Evolutionary conservation across 2,329 filamentous ascomycete genomes (phyloP).

Genomic region (Hymenoscyphus linearis): DNA sequence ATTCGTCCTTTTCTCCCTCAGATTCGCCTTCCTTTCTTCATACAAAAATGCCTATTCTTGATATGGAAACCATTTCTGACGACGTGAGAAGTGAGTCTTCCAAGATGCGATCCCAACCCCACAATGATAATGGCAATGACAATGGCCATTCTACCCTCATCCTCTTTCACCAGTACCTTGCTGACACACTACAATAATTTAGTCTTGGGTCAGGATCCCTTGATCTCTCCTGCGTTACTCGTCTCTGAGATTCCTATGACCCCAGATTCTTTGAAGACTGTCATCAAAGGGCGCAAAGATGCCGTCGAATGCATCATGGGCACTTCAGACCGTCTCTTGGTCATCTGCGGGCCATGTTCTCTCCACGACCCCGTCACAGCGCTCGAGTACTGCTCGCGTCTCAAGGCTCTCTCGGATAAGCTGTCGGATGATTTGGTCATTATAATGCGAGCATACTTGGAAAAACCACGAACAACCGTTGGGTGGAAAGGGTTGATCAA

Average conservation of each 20-base stretch:
- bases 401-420: slow-evolving; percentile 73
- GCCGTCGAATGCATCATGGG: slow-evolving; percentile 37
- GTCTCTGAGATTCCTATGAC: slow-evolving; percentile 77
- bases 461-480: slow-evolving; percentile 96
- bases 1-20: not conserved
- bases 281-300: slow-evolving; percentile 64
- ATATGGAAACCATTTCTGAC: slow-evolving; percentile 36
- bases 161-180: not conserved
- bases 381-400: slow-evolving; percentile 77
- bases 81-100: slow-evolving; percentile 44
- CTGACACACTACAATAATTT: slow-evolving; percentile 6
- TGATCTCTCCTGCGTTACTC: slow-evolving; percentile 84
- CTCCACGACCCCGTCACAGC: slow-evolving; percentile 90
- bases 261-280: slow-evolving; percentile 57
- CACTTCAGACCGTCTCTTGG: slow-evolving; percentile 71
- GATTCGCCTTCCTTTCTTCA: not conserved
- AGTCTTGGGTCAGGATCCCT: slow-evolving; percentile 92
- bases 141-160: not conserved
- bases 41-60: slow-evolving; percentile 28
- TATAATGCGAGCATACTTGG: slow-evolving; percentile 97
- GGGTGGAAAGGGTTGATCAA: slow-evolving; percentile 99
- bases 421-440: slow-evolving; percentile 80
- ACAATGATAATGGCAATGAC: not conserved
- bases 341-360: slow-evolving; percentile 92
- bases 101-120: slow-evolving; percentile 15